Conservation (phyloP, 352 stramenopile genomes). For the Pythium guiyangense region DNA sequence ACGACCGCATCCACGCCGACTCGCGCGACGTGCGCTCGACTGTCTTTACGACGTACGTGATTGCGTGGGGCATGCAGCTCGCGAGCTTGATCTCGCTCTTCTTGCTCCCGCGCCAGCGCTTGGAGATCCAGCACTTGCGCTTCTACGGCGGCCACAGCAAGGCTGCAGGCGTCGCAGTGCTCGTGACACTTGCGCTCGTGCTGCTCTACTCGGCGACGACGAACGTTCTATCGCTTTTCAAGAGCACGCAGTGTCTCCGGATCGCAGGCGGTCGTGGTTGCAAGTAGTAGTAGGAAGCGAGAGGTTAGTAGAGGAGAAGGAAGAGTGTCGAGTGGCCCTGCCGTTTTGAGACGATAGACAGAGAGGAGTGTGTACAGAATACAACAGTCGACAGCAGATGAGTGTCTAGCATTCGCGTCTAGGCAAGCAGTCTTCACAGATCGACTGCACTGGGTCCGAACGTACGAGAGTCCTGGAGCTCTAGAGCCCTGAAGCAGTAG, state of each 20-base stretch:
- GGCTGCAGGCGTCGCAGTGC: slow-evolving; percentile 11
- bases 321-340: background rate
- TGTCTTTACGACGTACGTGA: slow-evolving; percentile 38
- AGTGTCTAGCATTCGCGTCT: too few relatives aligned
- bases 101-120: slow-evolving; percentile 34
- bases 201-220: slow-evolving; percentile 17
- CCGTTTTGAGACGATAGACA: background rate
- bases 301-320: too few relatives aligned
- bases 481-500: too few relatives aligned
- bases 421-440: too few relatives aligned
- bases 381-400: background rate
- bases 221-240: slow-evolving; percentile 56
- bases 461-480: too few relatives aligned
- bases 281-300: background rate
- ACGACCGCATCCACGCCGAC: slow-evolving; percentile 44
- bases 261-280: slow-evolving; percentile 48
- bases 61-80: slow-evolving; percentile 51
- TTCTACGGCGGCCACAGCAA: slow-evolving; percentile 18
- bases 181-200: slow-evolving; percentile 18
- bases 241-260: slow-evolving; percentile 36
- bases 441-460: too few relatives aligned
- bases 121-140: slow-evolving; percentile 23
- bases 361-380: background rate
- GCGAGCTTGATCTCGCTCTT: slow-evolving; percentile 41
- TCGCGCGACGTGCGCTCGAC: slow-evolving; percentile 33